A percentile compares a stretch with the other conserved stretches of the same genome.
Evolutionary conservation across 164 flowering plant species (phyloP).

Genomic region (Vitis labrusca): DNA sequence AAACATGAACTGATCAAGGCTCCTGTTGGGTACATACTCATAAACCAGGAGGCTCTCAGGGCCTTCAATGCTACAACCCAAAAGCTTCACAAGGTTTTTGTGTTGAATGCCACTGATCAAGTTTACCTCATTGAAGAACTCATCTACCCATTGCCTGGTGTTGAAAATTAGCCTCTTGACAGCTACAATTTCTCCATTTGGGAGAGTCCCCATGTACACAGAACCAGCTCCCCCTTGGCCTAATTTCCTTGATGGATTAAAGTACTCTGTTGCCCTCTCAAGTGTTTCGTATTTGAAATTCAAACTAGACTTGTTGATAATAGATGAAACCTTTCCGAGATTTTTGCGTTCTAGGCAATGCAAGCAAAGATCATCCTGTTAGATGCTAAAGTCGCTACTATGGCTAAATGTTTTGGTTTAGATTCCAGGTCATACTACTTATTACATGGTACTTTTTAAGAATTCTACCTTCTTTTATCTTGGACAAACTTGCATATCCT

Average conservation of each 20-base stretch:
- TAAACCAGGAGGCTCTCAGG: conserved; percentile 78
- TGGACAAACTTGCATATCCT: conserved; percentile 31
- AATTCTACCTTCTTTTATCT: conserved; percentile 40
- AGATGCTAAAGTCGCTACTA: not conserved
- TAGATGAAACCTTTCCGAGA: conserved; percentile 33
- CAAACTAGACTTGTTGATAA: conserved; percentile 46
- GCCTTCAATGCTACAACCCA: conserved; percentile 84
- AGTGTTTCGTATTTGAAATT: conserved; percentile 74
- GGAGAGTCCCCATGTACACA: conserved; percentile 54
- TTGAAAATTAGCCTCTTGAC: conserved; percentile 64
- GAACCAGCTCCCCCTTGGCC: conserved; percentile 91
- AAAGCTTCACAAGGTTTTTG: conserved; percentile 67
- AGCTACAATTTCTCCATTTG: conserved; percentile 52
- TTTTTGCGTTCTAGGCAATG: conserved; percentile 34
- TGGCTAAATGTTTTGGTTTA: not conserved
- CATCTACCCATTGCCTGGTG: conserved; percentile 78
- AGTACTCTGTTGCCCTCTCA: conserved; percentile 80
- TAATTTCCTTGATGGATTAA: conserved; percentile 49
- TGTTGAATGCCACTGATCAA: conserved; percentile 64
- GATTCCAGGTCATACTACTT: not conserved
- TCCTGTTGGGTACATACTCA: conserved; percentile 56
- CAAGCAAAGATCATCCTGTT: conserved; percentile 11
- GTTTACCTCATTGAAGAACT: conserved; percentile 73
- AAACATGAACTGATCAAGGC: conserved; percentile 61
- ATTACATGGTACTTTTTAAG: not conserved